phyloP scores from a whole-genome alignment of 305 asterid species.

The Ajuga reptans region DNA sequence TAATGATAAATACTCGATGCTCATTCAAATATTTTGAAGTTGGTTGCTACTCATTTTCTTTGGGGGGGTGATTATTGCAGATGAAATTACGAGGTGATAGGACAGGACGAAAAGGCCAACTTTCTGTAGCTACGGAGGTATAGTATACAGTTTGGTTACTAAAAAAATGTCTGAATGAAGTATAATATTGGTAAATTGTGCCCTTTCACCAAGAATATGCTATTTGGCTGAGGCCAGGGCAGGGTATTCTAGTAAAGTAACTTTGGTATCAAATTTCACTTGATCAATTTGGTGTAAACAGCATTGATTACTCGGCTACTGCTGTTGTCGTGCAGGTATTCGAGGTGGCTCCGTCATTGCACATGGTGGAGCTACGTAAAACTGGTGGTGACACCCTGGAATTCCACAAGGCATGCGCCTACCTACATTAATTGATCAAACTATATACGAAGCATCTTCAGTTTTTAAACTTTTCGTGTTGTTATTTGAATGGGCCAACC shows the following conservation, averaged over 20 bases:
- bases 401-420: slow-evolving; percentile 63
- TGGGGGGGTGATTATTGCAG: slow-evolving; percentile 26
- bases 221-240: too few species aligned
- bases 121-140: slow-evolving; percentile 83
- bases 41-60: neutral
- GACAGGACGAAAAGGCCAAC: slow-evolving; percentile 79
- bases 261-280: neutral
- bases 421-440: neutral
- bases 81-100: slow-evolving; percentile 74
- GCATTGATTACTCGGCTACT: neutral
- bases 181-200: too few species aligned
- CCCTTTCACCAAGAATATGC: too few species aligned
- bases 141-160: neutral
- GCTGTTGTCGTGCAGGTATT: slow-evolving; percentile 43
- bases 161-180: neutral
- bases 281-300: neutral
- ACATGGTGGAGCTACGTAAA: slow-evolving; percentile 78
- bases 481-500: neutral
- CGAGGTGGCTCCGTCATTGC: slow-evolving; percentile 81
- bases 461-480: neutral
- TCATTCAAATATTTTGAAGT: neutral
- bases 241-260: too few species aligned
- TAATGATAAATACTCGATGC: neutral
- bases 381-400: slow-evolving; percentile 79
- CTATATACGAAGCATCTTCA: neutral